Base-by-base conservation (phyloP, 495 filamentous ascomycete species). In the Penicillium chermesinum region DNA sequence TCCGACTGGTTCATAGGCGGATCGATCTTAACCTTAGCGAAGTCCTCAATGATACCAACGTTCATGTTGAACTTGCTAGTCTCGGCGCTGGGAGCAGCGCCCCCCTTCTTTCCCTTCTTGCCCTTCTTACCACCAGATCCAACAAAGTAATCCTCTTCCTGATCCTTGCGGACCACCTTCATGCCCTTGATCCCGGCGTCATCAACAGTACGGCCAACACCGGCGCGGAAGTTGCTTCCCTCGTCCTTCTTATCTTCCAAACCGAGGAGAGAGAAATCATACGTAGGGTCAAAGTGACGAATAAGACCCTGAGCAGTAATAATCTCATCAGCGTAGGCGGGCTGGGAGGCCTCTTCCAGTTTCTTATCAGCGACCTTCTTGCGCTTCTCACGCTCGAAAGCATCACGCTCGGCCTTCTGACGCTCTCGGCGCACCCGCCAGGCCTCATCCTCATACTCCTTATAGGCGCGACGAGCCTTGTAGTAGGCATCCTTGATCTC, bases 251-350 rank as follows among this genome's bases (percentile, higher is more conserved):
- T 84, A 53, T 76, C 72, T 15, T 74, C 64, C 38, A 73, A 59
- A 47, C 72, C 74, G 16, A 76, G 65, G 16, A 77, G 69, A 55
- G 81, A 77, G 59, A 86, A 83, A 54, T 76, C 72, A 39, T 81
- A 82, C 2, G 86, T 77, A 1, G 93, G 90, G 64, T 97, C 89
- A 58, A 97, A 90, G 78, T 89, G 91, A 41, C 84, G 83, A 48
- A 96, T 85, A 8, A 99, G 75, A 59, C 81, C 84, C 67, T 91
- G 84, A 30, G 88, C 88, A 41, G 85, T 84, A 38, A 88, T 76
- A 59, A 99, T 94, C 73, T 97, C 88, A 48, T 95, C 88, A 38
- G 85, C 73, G 71, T 88, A 99, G 35, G 93, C 93, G 0, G 81
- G 89, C 53, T 83, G 78, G 44, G 87, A 91, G 49, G 94, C 93